Evolutionary conservation across 2,329 filamentous ascomycete genomes (phyloP).

Genomic region (Ophiostoma piceae): DNA sequence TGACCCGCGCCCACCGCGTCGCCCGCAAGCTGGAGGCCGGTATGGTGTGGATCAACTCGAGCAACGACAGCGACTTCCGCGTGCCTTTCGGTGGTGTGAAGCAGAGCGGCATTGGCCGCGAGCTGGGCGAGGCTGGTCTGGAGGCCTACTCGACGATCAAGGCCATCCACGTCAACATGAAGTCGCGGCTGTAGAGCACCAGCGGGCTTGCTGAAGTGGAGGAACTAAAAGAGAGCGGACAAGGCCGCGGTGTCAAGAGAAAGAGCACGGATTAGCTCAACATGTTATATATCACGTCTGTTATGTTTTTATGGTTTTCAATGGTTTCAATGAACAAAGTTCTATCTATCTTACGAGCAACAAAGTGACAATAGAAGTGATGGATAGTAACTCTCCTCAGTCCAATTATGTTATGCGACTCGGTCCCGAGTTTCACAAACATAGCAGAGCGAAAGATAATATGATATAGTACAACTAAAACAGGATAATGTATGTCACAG

Average conservation of each 20-base stretch:
- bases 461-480: neutral
- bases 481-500: neutral
- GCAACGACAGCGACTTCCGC: slow-evolving; percentile 46
- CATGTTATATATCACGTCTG: slow-evolving; percentile 13
- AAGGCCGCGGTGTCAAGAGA: slow-evolving; percentile 2
- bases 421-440: too few relatives aligned
- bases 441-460: too few relatives aligned
- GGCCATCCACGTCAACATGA: slow-evolving; percentile 37
- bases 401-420: too few relatives aligned
- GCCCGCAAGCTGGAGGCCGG: slow-evolving; percentile 46
- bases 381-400: too few relatives aligned
- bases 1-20: slow-evolving; percentile 39
- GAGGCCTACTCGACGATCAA: slow-evolving; percentile 37
- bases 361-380: too few relatives aligned
- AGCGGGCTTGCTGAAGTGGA: neutral
- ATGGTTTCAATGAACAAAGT: neutral
- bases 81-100: slow-evolving; percentile 44
- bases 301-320: neutral
- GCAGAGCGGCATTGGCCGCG: slow-evolving; percentile 38
- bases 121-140: slow-evolving; percentile 37
- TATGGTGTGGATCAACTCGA: slow-evolving; percentile 46
- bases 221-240: neutral
- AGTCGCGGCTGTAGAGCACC: slow-evolving; percentile 21
- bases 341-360: too few relatives aligned
- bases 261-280: slow-evolving; percentile 8